Evolutionary conservation across 495 filamentous ascomycete genomes (phyloP).

Genomic region (Penicillium silybi): DNA sequence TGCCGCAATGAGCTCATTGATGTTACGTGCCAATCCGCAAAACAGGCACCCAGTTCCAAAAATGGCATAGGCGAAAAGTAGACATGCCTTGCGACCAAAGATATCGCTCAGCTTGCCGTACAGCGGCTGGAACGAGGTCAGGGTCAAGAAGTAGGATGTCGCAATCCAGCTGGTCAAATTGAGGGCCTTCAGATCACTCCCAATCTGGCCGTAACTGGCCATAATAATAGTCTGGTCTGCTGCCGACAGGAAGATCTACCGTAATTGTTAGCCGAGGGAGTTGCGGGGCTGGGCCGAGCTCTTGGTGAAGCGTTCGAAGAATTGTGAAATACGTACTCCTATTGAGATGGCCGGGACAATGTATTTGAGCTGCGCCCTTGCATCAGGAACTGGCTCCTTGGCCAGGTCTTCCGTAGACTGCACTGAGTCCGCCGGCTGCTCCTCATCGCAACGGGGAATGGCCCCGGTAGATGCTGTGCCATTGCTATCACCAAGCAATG

Average conservation of each 20-base stretch:
- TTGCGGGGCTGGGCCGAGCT: background rate
- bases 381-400: slow-evolving; percentile 29
- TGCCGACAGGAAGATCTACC: slow-evolving; percentile 63
- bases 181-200: slow-evolving; percentile 72
- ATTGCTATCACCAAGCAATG: slow-evolving; percentile 35
- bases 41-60: slow-evolving; percentile 71
- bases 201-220: slow-evolving; percentile 74
- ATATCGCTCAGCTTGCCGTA: slow-evolving; percentile 80
- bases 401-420: slow-evolving; percentile 11
- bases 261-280: slow-evolving; percentile 7
- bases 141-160: slow-evolving; percentile 70
- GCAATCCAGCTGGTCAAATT: slow-evolving; percentile 84
- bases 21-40: slow-evolving; percentile 68
- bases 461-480: slow-evolving; percentile 24
- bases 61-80: slow-evolving; percentile 68
- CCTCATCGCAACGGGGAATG: slow-evolving; percentile 21
- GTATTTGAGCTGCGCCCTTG: slow-evolving; percentile 35
- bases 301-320: background rate
- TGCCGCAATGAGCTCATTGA: slow-evolving; percentile 67
- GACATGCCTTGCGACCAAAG: slow-evolving; percentile 72
- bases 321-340: slow-evolving; percentile 35
- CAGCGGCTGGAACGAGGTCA: slow-evolving; percentile 74
- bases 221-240: slow-evolving; percentile 83
- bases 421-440: slow-evolving; percentile 10
- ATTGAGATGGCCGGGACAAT: slow-evolving; percentile 50